These are phyloP conservation scores for Leucaena leucocephala DNA, from an alignment of 306 rosid species.

Conservation along the genomic window DNA sequence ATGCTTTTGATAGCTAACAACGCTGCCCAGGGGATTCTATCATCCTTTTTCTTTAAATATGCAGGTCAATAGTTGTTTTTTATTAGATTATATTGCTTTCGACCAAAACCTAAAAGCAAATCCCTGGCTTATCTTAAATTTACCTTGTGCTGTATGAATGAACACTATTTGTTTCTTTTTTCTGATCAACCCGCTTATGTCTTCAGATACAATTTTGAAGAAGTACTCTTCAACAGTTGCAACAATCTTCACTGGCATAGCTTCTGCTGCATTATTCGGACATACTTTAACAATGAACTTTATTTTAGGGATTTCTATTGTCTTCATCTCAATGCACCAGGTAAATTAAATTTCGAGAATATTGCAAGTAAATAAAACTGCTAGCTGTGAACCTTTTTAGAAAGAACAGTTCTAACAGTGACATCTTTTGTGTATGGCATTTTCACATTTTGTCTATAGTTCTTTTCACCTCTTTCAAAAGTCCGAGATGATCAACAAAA, in stretches of 20 bases:
- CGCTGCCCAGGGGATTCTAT: conserved; percentile 97
- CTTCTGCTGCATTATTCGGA: conserved; percentile 91
- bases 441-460: conserved; percentile 53
- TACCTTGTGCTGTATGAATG: conserved; percentile 26
- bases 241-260: conserved; percentile 97
- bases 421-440: conserved; percentile 11
- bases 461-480: conserved; percentile 88
- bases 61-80: conserved; percentile 63
- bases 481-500: conserved; percentile 76
- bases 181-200: conserved; percentile 36
- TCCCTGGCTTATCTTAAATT: conserved; percentile 8
- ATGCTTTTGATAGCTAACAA: conserved; percentile 89
- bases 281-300: conserved; percentile 92
- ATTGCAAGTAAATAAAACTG: conserved; percentile 22
- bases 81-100: neutral
- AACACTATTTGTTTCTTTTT: neutral
- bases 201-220: conserved; percentile 92
- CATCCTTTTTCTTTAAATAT: conserved; percentile 98
- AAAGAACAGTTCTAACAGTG: conserved; percentile 3
- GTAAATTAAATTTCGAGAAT: conserved; percentile 47
- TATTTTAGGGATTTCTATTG: conserved; percentile 92
- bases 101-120: conserved; percentile 2
- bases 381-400: neutral
- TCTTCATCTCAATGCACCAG: conserved; percentile 99
- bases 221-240: conserved; percentile 99